phyloP scores from a whole-genome alignment of 176 grass and related monocot genomes.

The Coix lacrymajobi region DNA sequence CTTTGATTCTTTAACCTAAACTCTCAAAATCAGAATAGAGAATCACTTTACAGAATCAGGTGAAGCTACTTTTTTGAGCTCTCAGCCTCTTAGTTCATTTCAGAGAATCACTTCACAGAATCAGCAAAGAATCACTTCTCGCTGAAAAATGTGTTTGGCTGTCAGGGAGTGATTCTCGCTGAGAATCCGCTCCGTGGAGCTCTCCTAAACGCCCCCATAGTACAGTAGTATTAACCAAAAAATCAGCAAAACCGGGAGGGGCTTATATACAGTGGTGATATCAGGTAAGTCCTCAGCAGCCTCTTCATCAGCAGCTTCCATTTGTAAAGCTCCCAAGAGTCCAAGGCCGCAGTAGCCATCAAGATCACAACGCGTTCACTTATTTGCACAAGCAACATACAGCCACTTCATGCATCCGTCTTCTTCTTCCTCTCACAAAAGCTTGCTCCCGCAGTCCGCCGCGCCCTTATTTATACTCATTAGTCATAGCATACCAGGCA shows the following conservation, averaged over 20 bases:
- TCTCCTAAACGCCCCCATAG: too few relatives aligned
- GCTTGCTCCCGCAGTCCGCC: neutral
- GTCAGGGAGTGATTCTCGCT: too few relatives aligned
- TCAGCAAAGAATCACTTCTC: too few relatives aligned
- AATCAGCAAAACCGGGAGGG: neutral
- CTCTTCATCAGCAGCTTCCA: constrained; percentile 9
- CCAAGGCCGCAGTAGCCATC: neutral
- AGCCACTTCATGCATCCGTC: neutral
- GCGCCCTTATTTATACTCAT: constrained; percentile 12
- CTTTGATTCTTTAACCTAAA: too few relatives aligned
- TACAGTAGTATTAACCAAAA: too few relatives aligned
- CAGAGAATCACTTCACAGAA: too few relatives aligned
- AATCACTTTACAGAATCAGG: too few relatives aligned
- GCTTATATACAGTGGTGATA: neutral
- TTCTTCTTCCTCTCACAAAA: neutral
- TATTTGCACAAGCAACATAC: neutral
- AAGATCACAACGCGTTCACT: neutral
- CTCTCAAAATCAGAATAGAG: too few relatives aligned
- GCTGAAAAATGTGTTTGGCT: too few relatives aligned
- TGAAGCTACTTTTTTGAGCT: too few relatives aligned
- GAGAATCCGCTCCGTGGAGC: too few relatives aligned
- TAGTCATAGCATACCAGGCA: neutral
- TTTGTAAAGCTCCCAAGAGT: constrained; percentile 19
- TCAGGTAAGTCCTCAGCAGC: neutral
- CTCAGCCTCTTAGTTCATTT: too few relatives aligned